Evolutionary conservation across 1,284 basidiomycete species (phyloP).

Genomic region (Cryptococcus sp.): DNA sequence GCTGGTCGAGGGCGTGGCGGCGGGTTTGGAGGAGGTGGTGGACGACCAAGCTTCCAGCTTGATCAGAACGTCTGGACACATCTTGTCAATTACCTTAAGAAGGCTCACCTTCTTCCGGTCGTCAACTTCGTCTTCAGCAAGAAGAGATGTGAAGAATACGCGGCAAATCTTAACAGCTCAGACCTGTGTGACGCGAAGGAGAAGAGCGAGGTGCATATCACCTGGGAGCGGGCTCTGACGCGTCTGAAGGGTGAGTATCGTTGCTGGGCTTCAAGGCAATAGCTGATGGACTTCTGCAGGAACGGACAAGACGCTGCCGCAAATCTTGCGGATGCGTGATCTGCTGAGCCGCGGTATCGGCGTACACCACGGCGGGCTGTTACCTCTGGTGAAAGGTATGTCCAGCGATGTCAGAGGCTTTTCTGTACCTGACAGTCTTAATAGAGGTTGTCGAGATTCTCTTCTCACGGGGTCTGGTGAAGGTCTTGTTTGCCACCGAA

Average conservation of each 20-base stretch:
- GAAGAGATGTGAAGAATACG: slow-evolving; percentile 95
- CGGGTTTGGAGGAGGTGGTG: slow-evolving; percentile 57
- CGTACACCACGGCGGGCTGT: slow-evolving; percentile 93
- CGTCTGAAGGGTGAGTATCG: slow-evolving; percentile 78
- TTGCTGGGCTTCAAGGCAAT: not conserved
- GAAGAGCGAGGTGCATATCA: slow-evolving; percentile 95
- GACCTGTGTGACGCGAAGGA: slow-evolving; percentile 83
- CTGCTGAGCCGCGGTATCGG: slow-evolving; percentile 90
- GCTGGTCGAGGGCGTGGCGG: slow-evolving; percentile 40
- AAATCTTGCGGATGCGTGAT: slow-evolving; percentile 89
- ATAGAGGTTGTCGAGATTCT: slow-evolving; percentile 89
- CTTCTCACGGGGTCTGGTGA: slow-evolving; percentile 93
- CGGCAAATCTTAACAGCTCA: slow-evolving; percentile 79
- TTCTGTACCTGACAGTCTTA: slow-evolving; percentile 43
- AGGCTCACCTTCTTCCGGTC: slow-evolving; percentile 83
- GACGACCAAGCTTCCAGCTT: slow-evolving; percentile 65
- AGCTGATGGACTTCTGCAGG: slow-evolving; percentile 56
- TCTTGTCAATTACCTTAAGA: slow-evolving; percentile 80
- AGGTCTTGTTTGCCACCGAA: slow-evolving; percentile 96
- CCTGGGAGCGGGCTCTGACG: slow-evolving; percentile 87
- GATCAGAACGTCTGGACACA: slow-evolving; percentile 96
- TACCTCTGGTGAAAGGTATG: slow-evolving; percentile 92
- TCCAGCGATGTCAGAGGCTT: not conserved
- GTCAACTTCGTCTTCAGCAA: slow-evolving; percentile 98
- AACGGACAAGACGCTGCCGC: slow-evolving; percentile 89